These are phyloP conservation scores for Coleophoma cylindrospora DNA, from an alignment of 2,329 filamentous ascomycete species.

Conservation along the genomic window DNA sequence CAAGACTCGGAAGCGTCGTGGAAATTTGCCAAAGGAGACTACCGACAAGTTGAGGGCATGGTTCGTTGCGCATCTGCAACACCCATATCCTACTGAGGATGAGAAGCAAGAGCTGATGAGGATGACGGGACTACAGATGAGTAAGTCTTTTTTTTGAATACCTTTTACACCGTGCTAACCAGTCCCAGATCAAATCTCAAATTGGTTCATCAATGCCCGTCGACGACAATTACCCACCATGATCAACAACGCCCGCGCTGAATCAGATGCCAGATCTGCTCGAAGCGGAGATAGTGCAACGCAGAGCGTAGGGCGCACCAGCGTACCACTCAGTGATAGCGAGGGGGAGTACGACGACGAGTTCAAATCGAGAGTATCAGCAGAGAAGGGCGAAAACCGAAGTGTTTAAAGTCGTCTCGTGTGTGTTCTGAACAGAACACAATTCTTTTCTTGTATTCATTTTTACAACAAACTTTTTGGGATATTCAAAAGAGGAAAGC, in stretches of 20 bases:
- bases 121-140: conserved; percentile 73
- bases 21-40: conserved; percentile 86
- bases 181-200: conserved; percentile 60
- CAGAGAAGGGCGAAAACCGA: background rate
- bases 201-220: conserved; percentile 78
- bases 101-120: conserved; percentile 80
- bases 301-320: conserved; percentile 19
- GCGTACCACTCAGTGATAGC: conserved; percentile 4
- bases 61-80: conserved; percentile 72
- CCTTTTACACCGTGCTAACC: background rate
- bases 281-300: conserved; percentile 4
- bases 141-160: conserved; percentile 44
- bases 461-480: too few relatives aligned
- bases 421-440: too few relatives aligned
- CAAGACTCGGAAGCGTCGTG: conserved; percentile 54
- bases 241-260: conserved; percentile 40
- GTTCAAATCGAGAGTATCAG: background rate
- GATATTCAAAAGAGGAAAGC: too few relatives aligned
- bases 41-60: conserved; percentile 77
- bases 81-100: conserved; percentile 84
- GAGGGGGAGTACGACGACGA: conserved; percentile 29
- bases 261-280: conserved; percentile 20
- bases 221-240: conserved; percentile 59
- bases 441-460: too few relatives aligned
- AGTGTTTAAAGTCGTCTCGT: background rate